Conservation (phyloP, 2,329 filamentous ascomycete genomes). For the Ceratocystis colombiana region DNA sequence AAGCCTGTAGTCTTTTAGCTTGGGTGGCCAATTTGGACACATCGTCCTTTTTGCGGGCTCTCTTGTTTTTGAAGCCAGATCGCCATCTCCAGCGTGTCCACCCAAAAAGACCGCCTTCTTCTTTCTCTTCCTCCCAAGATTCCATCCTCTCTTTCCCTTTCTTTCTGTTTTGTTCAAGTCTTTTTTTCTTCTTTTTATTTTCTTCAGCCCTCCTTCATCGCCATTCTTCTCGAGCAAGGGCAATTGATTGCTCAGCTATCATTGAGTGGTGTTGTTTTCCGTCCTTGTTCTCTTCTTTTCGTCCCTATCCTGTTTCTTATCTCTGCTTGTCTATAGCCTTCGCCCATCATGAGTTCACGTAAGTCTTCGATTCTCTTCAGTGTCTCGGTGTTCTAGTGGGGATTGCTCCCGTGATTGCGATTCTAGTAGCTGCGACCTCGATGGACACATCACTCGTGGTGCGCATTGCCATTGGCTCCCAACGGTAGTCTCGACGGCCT, state of each 20-base stretch:
- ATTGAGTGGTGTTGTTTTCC: slow-evolving; percentile 28
- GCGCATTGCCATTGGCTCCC: neutral
- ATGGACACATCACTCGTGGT: neutral
- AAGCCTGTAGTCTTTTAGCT: neutral
- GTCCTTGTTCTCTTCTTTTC: slow-evolving; percentile 30
- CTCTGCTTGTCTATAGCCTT: slow-evolving; percentile 28
- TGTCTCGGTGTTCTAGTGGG: neutral
- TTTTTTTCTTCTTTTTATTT: slow-evolving; percentile 17
- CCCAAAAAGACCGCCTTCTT: slow-evolving; percentile 33
- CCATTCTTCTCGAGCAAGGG: slow-evolving; percentile 24
- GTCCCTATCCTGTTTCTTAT: slow-evolving; percentile 33
- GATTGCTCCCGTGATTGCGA: neutral
- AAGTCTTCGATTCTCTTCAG: slow-evolving; percentile 32
- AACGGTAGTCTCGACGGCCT: neutral
- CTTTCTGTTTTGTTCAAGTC: slow-evolving; percentile 23
- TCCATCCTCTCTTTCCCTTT: slow-evolving; percentile 9
- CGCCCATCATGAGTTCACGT: slow-evolving; percentile 47
- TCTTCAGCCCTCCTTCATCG: slow-evolving; percentile 23
- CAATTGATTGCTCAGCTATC: slow-evolving; percentile 24
- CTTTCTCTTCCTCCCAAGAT: slow-evolving; percentile 23
- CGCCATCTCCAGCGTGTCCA: slow-evolving; percentile 32
- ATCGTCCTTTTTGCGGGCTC: slow-evolving; percentile 35
- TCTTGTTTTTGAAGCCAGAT: slow-evolving; percentile 38
- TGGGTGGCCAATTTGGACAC: slow-evolving; percentile 33
- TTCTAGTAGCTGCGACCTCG: neutral